Evolutionary conservation across 2,329 filamentous ascomycete species (phyloP), one percentile per base, ranked within the genome.

Genomic region (Ophiocordyceps camponoti-floridani): DNA sequence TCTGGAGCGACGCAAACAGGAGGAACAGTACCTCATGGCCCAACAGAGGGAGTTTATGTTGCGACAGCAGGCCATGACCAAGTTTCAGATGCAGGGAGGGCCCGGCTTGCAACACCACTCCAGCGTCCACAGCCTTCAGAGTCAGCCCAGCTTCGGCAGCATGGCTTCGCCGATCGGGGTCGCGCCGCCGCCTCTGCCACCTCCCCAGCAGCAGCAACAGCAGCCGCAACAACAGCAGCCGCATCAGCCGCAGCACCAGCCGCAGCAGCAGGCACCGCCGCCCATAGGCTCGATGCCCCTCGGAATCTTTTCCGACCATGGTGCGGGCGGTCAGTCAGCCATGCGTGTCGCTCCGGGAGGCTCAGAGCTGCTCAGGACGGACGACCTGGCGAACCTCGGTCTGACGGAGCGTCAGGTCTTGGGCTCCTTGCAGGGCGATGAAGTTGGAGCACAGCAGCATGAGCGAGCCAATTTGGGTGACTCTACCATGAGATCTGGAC

Each of bases 21-120:
- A 98, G 62, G 93, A 98, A 57, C 91, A 98, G 59, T 94, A 91
- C 59, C 71, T 94, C 33, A 93, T 96, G 77, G 91, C 93, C 41
- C 82, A 91, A 40, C 91, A 98, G 61, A 86, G 94, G 52, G 91
- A 98, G 59, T 85, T 86, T 52, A 74, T 95, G 45, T 83, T 87
- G 50, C 84, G 87, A 50, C 87, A 94, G 56, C 87, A 94, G 56
- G 72, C 75, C 7, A 78, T 87, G 47, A 71, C 79, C 43, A 81
- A 88, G 58, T 81, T 84, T 58, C 80, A 79, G 45, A 70, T 82
- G 53, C 74, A 53, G 26, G 57, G 43, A 16, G 43, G 54, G 4
- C 56, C 59, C 45, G 57, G 66, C 47, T 72, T 96, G 9, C 87
- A 96, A 54, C 91, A 96, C 57, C 88, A 96, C 57, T 88, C 86